Percentiles rank a stretch among this genome's conserved stretches.
These are phyloP conservation scores for Fennellomyces sp. DNA, from an alignment of 371 early-diverging fungal genomes.

Conservation along the genomic window DNA sequence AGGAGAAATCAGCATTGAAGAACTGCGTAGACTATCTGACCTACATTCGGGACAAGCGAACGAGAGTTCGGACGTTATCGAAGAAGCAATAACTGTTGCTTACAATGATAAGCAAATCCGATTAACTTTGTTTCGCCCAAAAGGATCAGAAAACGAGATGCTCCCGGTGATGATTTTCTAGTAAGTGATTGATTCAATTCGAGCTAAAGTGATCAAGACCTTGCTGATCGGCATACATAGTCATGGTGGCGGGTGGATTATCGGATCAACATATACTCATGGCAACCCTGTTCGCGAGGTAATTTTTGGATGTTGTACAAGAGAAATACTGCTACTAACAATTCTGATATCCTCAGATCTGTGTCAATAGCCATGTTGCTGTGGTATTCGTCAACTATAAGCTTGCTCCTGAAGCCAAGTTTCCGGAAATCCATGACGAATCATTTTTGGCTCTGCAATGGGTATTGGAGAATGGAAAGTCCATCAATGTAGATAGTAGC, in stretches of 20 bases:
- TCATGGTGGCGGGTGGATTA: constrained; percentile 23
- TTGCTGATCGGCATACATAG: too few relatives aligned
- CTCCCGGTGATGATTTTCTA: background rate
- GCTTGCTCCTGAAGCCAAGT: constrained; percentile 27
- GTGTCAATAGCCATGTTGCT: constrained; percentile 9
- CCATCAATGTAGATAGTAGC: constrained; percentile 15
- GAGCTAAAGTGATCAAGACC: too few relatives aligned
- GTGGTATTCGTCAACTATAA: constrained; percentile 22
- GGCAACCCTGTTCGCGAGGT: constrained; percentile 15
- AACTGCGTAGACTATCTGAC: background rate
- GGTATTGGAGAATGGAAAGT: constrained; percentile 10
- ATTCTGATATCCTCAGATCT: background rate
- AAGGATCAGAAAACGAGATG: background rate
- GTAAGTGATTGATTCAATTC: background rate
- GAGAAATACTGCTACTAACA: background rate
- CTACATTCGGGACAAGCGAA: background rate
- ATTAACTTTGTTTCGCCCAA: background rate
- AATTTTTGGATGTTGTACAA: background rate
- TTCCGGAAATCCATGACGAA: constrained; percentile 31
- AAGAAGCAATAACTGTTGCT: background rate
- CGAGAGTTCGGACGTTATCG: constrained; percentile 5
- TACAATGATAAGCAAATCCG: background rate
- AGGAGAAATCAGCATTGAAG: background rate
- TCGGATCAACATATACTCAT: constrained; percentile 13
- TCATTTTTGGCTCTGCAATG: constrained; percentile 21